Base-by-base conservation (phyloP, 177 flowering plant species). In the Telopea speciosissima region DNA sequence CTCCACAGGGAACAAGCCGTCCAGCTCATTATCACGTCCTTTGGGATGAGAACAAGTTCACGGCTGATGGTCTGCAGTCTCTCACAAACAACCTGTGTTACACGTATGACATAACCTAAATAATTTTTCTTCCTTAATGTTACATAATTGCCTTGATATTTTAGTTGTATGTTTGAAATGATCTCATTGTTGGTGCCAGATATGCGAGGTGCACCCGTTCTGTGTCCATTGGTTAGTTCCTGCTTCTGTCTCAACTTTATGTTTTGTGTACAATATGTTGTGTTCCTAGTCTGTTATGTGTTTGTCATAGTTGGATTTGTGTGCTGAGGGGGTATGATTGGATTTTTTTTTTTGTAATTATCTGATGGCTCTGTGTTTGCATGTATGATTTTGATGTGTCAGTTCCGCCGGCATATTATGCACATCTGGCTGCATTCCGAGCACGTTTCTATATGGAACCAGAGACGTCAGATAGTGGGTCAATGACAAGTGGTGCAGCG, bases 351-450 rank as follows among this genome's bases (percentile, higher is more conserved):
- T 3, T 49, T 17, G 1, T 16, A 13, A 49, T 4, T 49, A 4
- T 2, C 31, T 28, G 31, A 28, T 4, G n/a, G n/a, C n/a, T n/a
- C 4, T 28, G 31, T 49, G 14, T 49, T 49, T 49, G 54, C 19
- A 49, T 49, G 17, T 49, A 49, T 49, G 54, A 13, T 11, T 49
- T 40, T 66, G 23, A 11, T 58, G n/a, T 64, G 36, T 40, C 88
- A 93, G 98, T 91, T n/a, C 98, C 97, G 0, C 98, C 98, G 2
- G 98, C 97, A 5, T 92, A 92, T 71, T 92, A 93, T 76, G 98
- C 98, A 0, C 98, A 93, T 76, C 81, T 93, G 8, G 97, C 97
- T 56, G 98, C 98, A 0, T 91, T 90, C 68, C 83, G 97, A 22
- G 98, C 98, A 8, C 89, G 97, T 0, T 93, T 93, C 72, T 93